Base-by-base conservation (phyloP, 2,329 filamentous ascomycete species). In the Fusarium circinatum region DNA sequence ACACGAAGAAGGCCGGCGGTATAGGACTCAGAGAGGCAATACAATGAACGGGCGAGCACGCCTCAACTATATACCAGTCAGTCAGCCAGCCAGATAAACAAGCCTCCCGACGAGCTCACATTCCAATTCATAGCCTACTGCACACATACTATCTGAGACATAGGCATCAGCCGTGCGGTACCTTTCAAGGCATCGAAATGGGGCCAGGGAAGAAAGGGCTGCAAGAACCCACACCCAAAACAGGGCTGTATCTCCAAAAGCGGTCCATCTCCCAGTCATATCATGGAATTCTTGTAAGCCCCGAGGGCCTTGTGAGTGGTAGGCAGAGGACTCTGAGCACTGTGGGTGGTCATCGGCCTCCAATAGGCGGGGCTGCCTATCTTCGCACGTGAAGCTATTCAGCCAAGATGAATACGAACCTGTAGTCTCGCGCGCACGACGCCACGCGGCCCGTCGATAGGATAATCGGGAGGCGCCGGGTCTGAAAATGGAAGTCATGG, bases 401-500 rank as follows among this genome's bases (percentile, higher is more conserved):
- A 64, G 59, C 64, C 68, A 71, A 63, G 75, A 63, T 60, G 69
- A 54, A 55, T 55, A 62, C 60, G 65, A 68, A 62, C 63, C 65
- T 76, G 74, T 76, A 59, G 71, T 66, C 65, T 49, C 54, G 59
- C 60, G 57, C 60, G 58, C 67, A 73, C 62, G 56, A 64, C 76
- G 75, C 76, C 76, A 78, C 76, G 76, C 75, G 73, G 68, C 55
- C 68, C 56, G 64, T 57, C 48, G 61, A 75, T 63, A 51, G 61
- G 39, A 65, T 62, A 68, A 59, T 65, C 68, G 68, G 67, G 71
- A 70, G 59, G 51, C 61, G 65, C 54, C 65, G 51, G 66, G 41
- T 56, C 72, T 76, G 73, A 52, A 76, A 71, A 41, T 45, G 74
- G 73, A 76, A 78, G 76, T 78, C 76, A 78, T 77, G 76, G 65